Evolutionary conservation across 768 basidiomycete species (phyloP), one percentile per base, ranked within the genome.

Genomic region (Suillus cothurnatus): DNA sequence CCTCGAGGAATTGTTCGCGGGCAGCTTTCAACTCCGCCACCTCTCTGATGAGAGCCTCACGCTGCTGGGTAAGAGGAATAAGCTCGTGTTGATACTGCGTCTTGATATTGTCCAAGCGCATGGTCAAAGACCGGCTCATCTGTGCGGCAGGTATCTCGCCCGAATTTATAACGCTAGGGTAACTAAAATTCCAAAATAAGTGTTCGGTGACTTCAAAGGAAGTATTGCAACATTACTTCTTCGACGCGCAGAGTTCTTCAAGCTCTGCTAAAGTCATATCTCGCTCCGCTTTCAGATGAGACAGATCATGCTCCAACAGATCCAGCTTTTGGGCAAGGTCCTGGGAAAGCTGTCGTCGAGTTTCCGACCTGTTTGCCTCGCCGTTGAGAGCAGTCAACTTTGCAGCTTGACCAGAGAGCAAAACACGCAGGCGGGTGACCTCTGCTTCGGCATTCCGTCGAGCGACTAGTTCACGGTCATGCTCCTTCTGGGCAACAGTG

Each of bases 201-300:
- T 59, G 39, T 28, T 17, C 26, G 62, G 73, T 69, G 70, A 75
- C 66, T 43, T 56, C 39, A 28, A 14, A 57, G 39, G 55, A 68
- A 64, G 67, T 43, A 59, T 17, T 34, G 62, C 21, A 55, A 58
- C 58, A 17, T 52, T 70, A 95, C 95, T 85, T 87, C 73, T 88
- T 92, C 0, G 85, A 85, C 23, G 85, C 86, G 23, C 88, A 85
- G 39, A 99, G 82, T 78, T 98, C 95, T 72, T 97, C 95, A 43
- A 99, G 87, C 76, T 99, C 97, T 0, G 95, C 95, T 64, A 98
- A 78, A 14, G 93, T 86, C 80, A 99, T 86, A 71, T 99, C 97
- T 36, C 97, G 84, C 75, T 99, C 93, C 0, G 89, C 93, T 72
- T 88, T 91, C 62, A 99, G 81, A 70, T 90, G 91, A 9, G 94